Evolutionary conservation across 1,139 yeast genomes (phyloP).

Genomic region (Pneumocystis canis): DNA sequence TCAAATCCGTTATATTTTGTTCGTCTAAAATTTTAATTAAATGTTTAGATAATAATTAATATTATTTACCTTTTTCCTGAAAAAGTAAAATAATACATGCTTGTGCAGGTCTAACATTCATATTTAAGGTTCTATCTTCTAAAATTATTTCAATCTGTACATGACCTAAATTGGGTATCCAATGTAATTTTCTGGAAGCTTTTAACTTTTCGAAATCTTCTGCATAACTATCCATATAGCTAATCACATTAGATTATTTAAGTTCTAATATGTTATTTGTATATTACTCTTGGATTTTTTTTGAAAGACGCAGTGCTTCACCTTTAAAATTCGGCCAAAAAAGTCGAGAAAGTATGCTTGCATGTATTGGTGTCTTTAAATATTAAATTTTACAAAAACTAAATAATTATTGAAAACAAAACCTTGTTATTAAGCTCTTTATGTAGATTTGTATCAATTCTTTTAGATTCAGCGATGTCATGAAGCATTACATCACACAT

Average conservation of each 20-base stretch:
- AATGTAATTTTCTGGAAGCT: slow-evolving; percentile 43
- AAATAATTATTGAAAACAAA: not conserved
- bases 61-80: slow-evolving; percentile 23
- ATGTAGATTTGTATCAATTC: slow-evolving; percentile 21
- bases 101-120: slow-evolving; percentile 51
- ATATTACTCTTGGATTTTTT: slow-evolving; percentile 22
- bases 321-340: slow-evolving; percentile 38
- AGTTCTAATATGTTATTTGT: not conserved
- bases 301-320: slow-evolving; percentile 36
- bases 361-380: slow-evolving; percentile 10
- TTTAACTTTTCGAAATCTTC: slow-evolving; percentile 31
- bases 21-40: slow-evolving; percentile 4
- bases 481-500: slow-evolving; percentile 72
- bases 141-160: slow-evolving; percentile 47
- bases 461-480: slow-evolving; percentile 37
- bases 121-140: slow-evolving; percentile 28
- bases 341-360: slow-evolving; percentile 29
- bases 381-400: not conserved
- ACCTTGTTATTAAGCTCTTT: slow-evolving; percentile 8
- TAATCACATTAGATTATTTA: not conserved
- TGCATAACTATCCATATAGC: slow-evolving; percentile 33
- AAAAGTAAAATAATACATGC: slow-evolving; percentile 52
- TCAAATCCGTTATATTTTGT: slow-evolving; percentile 15
- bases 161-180: slow-evolving; percentile 47
- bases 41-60: not conserved